A percentile compares a stretch with the other conserved stretches of the same genome.
phyloP scores from a whole-genome alignment of 345 rosid genomes.

The Pistacia atlantica region DNA sequence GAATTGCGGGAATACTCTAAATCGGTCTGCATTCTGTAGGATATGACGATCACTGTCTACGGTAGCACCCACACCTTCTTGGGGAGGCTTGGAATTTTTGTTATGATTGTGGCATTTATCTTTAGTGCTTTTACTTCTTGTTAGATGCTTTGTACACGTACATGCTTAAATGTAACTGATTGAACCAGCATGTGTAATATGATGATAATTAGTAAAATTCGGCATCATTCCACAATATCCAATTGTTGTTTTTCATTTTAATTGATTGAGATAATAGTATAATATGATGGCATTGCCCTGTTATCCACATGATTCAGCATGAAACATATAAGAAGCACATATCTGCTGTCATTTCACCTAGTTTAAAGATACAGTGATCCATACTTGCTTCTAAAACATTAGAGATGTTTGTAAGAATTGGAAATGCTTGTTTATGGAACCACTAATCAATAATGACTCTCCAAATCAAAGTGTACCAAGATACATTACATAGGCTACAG shows the following conservation, averaged over 20 bases:
- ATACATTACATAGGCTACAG: neutral
- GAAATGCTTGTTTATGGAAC: neutral
- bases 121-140: neutral
- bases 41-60: neutral
- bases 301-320: neutral
- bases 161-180: neutral
- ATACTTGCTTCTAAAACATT: neutral
- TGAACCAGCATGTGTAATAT: neutral
- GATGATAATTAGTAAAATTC: neutral
- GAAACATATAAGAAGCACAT: neutral
- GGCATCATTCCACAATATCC: neutral
- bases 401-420: neutral
- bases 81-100: neutral
- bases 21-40: neutral
- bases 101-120: slow-evolving; percentile 11
- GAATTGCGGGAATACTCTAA: neutral
- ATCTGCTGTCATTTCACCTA: neutral
- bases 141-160: neutral
- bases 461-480: too few relatives aligned
- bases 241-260: neutral
- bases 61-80: neutral
- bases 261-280: neutral
- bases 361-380: too few relatives aligned
- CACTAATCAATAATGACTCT: too few relatives aligned
- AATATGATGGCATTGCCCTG: neutral